phyloP scores from a whole-genome alignment of 2,329 filamentous ascomycete genomes.

The Trichoderma semiorbis region DNA sequence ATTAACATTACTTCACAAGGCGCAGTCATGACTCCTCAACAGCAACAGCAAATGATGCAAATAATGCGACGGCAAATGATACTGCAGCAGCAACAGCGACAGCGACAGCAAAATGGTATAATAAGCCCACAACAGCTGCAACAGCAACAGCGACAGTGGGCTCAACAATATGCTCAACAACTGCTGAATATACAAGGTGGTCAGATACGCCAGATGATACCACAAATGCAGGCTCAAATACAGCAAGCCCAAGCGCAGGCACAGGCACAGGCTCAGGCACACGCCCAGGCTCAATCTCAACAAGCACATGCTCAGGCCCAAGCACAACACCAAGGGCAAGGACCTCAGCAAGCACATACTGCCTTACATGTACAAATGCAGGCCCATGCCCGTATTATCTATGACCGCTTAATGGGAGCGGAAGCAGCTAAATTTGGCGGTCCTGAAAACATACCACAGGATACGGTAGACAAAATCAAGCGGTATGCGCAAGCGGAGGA shows the following conservation, averaged over 20 bases:
- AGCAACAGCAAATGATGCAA: conserved; percentile 34
- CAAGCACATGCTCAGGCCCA: conserved; percentile 38
- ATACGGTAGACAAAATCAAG: conserved; percentile 45
- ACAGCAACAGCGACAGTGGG: conserved; percentile 42
- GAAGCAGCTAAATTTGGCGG: conserved; percentile 39
- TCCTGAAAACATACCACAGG: conserved; percentile 44
- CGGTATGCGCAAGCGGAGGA: conserved; percentile 36
- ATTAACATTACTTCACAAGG: conserved; percentile 30
- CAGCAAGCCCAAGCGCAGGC: conserved; percentile 35
- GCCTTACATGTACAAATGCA: background rate
- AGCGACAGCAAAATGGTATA: too few relatives aligned
- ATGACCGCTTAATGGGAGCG: conserved; percentile 35
- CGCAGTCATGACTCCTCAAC: conserved; percentile 36
- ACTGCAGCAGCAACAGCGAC: conserved; percentile 42
- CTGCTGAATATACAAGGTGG: conserved; percentile 41
- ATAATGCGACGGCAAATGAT: conserved; percentile 38
- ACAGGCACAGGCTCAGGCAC: too few relatives aligned
- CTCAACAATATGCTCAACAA: conserved; percentile 43
- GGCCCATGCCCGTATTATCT: conserved; percentile 36
- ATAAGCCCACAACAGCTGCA: too few relatives aligned
- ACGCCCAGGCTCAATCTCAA: conserved; percentile 39
- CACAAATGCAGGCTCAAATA: conserved; percentile 38
- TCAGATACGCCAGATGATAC: conserved; percentile 33
- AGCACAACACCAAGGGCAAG: conserved; percentile 32
- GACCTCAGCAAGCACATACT: conserved; percentile 33